phyloP scores from a whole-genome alignment of 2,329 filamentous ascomycete species.

The Arthrobotrys conoides region DNA sequence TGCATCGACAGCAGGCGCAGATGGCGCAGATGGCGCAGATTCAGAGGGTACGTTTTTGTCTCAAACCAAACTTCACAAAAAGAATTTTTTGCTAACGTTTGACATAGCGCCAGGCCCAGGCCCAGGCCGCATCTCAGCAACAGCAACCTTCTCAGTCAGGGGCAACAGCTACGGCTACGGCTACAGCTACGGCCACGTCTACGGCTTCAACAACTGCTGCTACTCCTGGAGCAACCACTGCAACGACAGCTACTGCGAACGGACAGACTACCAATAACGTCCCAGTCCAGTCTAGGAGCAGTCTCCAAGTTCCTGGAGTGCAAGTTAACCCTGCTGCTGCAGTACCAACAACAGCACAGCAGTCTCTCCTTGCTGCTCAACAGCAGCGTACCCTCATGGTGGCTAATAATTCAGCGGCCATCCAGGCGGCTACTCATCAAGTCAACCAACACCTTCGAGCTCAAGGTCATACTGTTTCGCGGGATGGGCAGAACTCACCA shows the following conservation, averaged over 20 bases:
- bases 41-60: slow-evolving; percentile 69
- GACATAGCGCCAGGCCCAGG: slow-evolving; percentile 37
- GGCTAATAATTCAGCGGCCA: slow-evolving; percentile 34
- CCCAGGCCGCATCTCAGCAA: slow-evolving; percentile 19
- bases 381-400: slow-evolving; percentile 40
- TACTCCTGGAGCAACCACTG: not conserved
- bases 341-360: slow-evolving; percentile 53
- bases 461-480: slow-evolving; percentile 45
- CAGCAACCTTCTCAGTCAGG: slow-evolving; percentile 15
- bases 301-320: slow-evolving; percentile 46
- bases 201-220: slow-evolving; percentile 5
- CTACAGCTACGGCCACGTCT: not conserved
- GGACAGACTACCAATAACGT: slow-evolving; percentile 31
- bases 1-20: slow-evolving; percentile 72
- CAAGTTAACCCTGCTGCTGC: slow-evolving; percentile 40
- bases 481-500: slow-evolving; percentile 50
- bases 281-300: slow-evolving; percentile 47
- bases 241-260: not conserved
- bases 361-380: slow-evolving; percentile 52
- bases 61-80: no score
- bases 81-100: not conserved
- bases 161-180: not conserved
- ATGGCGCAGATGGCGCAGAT: slow-evolving; percentile 74
- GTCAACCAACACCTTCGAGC: slow-evolving; percentile 56
- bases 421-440: slow-evolving; percentile 55